phyloP scores from a whole-genome alignment of 139 green algal species.

The Gonium pectorale region DNA sequence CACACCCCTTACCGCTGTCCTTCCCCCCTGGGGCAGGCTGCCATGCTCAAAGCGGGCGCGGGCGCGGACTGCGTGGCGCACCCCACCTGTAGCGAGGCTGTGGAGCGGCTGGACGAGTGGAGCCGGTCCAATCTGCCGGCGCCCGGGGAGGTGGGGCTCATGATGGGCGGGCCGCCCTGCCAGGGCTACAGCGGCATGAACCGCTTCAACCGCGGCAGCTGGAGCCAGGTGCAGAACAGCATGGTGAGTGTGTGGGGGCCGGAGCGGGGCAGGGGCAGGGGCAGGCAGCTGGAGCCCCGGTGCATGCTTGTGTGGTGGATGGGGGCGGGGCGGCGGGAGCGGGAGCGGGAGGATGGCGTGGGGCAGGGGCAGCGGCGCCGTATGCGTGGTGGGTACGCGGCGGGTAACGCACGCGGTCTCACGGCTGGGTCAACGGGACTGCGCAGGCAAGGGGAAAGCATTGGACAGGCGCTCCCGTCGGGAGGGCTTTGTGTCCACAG shows the following conservation, averaged over 20 bases:
- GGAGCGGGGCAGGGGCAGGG: background rate
- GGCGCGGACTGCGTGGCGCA: constrained; percentile 75
- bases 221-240: constrained; percentile 95
- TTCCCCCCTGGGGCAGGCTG: constrained; percentile 44
- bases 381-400: too few species aligned
- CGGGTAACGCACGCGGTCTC: too few species aligned
- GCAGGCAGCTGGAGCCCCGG: too few species aligned
- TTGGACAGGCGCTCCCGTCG: too few species aligned
- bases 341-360: too few species aligned
- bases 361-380: too few species aligned
- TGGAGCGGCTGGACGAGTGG: constrained; percentile 32
- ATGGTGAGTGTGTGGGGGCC: constrained; percentile 76
- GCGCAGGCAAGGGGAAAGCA: too few species aligned
- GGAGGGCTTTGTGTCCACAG: too few species aligned
- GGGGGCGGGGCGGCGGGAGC: too few species aligned
- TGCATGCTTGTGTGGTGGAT: too few species aligned
- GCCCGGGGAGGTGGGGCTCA: constrained; percentile 95
- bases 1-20: too few species aligned
- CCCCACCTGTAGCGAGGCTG: constrained; percentile 58
- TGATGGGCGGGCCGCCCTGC: constrained; percentile 95
- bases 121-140: constrained; percentile 66
- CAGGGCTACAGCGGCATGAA: constrained; percentile 99
- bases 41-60: constrained; percentile 86
- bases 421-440: too few species aligned
- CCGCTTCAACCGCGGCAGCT: constrained; percentile 97